Conservation (phyloP, 1,284 basidiomycete genomes). For the Pascua guehoae region DNA sequence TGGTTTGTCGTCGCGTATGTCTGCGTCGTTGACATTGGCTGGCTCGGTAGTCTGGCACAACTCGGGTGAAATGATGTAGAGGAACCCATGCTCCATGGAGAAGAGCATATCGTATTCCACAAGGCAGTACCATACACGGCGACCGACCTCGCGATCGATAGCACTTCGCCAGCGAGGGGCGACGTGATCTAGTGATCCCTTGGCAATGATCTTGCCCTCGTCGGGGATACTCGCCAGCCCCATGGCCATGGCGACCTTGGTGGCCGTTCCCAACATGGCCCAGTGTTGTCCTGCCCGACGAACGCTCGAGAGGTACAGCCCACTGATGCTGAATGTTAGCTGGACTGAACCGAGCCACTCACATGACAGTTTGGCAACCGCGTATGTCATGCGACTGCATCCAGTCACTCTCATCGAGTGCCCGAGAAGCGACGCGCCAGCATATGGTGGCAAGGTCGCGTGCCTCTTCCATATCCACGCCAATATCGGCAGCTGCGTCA, state of each 20-base stretch:
- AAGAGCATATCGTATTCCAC: constrained; percentile 29
- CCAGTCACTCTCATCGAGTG: constrained; percentile 27
- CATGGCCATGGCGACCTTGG: constrained; percentile 24
- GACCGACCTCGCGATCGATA: constrained; percentile 24
- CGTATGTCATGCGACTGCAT: constrained; percentile 29
- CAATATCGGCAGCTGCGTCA: constrained; percentile 17
- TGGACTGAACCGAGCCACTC: background rate
- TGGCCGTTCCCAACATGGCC: constrained; percentile 24
- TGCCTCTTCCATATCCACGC: constrained; percentile 31
- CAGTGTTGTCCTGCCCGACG: constrained; percentile 25
- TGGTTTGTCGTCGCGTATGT: constrained; percentile 12
- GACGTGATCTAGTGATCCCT: constrained; percentile 7
- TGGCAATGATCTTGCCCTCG: constrained; percentile 11
- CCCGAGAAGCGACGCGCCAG: constrained; percentile 23
- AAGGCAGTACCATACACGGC: constrained; percentile 26
- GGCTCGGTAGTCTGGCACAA: constrained; percentile 26
- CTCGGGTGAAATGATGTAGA: constrained; percentile 24
- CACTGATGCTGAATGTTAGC: constrained; percentile 14
- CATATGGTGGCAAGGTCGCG: constrained; percentile 27
- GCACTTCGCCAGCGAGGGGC: constrained; percentile 20
- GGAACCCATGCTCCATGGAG: constrained; percentile 26
- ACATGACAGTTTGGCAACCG: constrained; percentile 24
- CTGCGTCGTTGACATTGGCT: constrained; percentile 26
- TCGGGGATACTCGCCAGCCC: constrained; percentile 16
- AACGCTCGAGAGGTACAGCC: constrained; percentile 20